Conservation (phyloP, 1,284 basidiomycete genomes). For the Lignosus rhinocerotis region DNA sequence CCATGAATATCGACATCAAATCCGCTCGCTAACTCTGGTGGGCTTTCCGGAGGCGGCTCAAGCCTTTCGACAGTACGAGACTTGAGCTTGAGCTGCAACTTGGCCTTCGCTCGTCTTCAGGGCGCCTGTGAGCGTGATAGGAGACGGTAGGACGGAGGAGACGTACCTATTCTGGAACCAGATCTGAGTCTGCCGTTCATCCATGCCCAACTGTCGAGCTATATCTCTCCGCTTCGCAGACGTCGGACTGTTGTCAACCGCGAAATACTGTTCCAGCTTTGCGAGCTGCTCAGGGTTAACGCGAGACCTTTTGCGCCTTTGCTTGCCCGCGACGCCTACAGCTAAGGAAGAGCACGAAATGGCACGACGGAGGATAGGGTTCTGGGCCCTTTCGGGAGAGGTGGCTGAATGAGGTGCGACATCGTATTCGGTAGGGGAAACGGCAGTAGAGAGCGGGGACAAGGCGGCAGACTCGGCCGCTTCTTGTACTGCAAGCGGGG, state of each 20-base stretch:
- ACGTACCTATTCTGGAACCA: constrained; percentile 84
- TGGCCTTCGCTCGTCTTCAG: constrained; percentile 77
- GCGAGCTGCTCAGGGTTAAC: constrained; percentile 76
- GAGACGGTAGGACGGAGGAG: constrained; percentile 5
- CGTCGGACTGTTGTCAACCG: constrained; percentile 67
- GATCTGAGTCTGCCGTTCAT: constrained; percentile 82
- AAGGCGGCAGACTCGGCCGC: constrained; percentile 9
- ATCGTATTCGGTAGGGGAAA: constrained; percentile 17
- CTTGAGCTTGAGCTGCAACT: constrained; percentile 62
- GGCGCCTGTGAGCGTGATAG: background rate
- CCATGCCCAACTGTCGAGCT: constrained; percentile 73
- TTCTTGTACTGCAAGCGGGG: constrained; percentile 4
- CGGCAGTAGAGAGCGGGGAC: constrained; percentile 13
- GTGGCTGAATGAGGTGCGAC: background rate
- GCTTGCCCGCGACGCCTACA: constrained; percentile 33
- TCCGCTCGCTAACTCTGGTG: constrained; percentile 52
- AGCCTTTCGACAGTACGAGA: constrained; percentile 34
- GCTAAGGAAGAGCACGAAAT: constrained; percentile 19
- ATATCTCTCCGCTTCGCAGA: constrained; percentile 72
- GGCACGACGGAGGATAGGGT: constrained; percentile 19
- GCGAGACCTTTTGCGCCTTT: constrained; percentile 75
- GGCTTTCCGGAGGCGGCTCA: constrained; percentile 46
- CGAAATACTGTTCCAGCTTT: constrained; percentile 70
- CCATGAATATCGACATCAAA: constrained; percentile 60
- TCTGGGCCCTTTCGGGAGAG: background rate